These are phyloP conservation scores for Heracleum sosnowskyi DNA, from an alignment of 129 eudicot species.

Conservation along the genomic window DNA sequence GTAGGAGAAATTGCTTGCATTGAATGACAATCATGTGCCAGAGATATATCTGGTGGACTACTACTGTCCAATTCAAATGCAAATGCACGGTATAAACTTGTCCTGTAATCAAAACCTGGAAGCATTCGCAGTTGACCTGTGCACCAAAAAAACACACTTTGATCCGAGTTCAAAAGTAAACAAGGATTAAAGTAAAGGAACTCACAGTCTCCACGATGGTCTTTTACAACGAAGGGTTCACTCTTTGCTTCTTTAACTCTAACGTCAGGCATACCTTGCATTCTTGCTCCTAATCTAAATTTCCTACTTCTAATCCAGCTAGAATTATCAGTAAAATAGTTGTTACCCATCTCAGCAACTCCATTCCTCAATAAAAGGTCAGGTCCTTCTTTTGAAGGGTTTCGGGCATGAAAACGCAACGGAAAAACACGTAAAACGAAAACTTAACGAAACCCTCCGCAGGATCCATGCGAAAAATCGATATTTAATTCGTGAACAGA, in stretches of 20 bases:
- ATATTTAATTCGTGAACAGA: no score
- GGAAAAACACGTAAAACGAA: no score
- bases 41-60: constrained; percentile 10
- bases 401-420: no score
- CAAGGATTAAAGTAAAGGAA: constrained; percentile 7
- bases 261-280: constrained; percentile 18
- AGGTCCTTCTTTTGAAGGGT: no score
- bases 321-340: constrained; percentile 73
- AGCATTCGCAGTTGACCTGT: constrained; percentile 13
- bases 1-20: constrained; percentile 16
- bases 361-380: constrained; percentile 50
- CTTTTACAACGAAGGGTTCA: constrained; percentile 58
- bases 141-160: neutral
- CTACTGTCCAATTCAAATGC: constrained; percentile 3
- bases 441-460: no score
- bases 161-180: neutral
- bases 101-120: neutral
- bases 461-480: no score
- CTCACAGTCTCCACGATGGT: constrained; percentile 96
- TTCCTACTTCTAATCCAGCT: constrained; percentile 79
- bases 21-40: constrained; percentile 13
- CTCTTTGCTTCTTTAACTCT: constrained; percentile 63
- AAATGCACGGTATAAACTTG: constrained; percentile 5
- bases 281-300: constrained; percentile 58
- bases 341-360: constrained; percentile 58